Conservation (phyloP, 345 rosid genomes). For the Arabidopsis arenosa region DNA sequence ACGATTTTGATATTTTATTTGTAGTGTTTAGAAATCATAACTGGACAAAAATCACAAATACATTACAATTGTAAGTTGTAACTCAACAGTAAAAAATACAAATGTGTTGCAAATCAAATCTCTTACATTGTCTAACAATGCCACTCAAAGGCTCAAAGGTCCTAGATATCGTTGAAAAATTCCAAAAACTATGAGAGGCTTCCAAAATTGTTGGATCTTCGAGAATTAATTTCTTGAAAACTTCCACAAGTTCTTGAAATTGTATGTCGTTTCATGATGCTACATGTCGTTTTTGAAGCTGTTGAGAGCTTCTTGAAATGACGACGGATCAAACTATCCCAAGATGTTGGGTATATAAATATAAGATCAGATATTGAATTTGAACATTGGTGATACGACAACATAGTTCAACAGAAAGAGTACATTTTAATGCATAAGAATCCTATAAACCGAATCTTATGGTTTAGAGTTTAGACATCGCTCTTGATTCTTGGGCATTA, state of each 20-base stretch:
- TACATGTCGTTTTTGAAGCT: neutral
- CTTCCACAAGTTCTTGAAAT: neutral
- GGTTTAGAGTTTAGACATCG: too few relatives aligned
- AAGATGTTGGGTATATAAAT: neutral
- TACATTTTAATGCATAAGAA: neutral
- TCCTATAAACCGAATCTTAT: too few relatives aligned
- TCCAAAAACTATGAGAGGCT: neutral
- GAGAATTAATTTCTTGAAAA: too few relatives aligned
- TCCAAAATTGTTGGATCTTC: neutral
- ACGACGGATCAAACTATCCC: neutral
- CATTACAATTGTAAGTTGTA: conserved; percentile 5
- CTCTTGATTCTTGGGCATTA: neutral
- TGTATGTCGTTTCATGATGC: neutral
- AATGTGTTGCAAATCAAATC: neutral
- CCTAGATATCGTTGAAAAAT: neutral
- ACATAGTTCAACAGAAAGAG: neutral
- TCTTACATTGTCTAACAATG: neutral
- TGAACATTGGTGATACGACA: neutral
- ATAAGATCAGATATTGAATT: neutral
- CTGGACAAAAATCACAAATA: neutral
- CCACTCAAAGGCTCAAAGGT: neutral
- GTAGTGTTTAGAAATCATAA: neutral
- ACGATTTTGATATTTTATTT: neutral
- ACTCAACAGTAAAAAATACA: neutral
- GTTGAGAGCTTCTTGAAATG: neutral